Conservation (phyloP, 1,139 yeast species). For the Zygoascus hellenicus region DNA sequence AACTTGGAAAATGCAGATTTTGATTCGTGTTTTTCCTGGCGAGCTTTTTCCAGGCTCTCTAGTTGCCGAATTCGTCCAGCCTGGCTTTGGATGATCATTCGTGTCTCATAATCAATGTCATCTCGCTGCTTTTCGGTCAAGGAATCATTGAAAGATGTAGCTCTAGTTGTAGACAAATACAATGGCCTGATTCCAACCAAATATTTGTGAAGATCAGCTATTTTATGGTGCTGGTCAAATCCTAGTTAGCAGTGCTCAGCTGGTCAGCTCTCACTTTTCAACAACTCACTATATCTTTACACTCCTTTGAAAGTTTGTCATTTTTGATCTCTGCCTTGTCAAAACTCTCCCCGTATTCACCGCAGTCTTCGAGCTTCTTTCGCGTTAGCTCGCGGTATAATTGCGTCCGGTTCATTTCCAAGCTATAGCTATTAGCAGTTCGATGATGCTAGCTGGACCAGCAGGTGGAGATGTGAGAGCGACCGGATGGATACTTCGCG, state of each 20-base stretch:
- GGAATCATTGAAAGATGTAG: slow-evolving; percentile 16
- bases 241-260: neutral
- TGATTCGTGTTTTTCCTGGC: slow-evolving; percentile 18
- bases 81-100: slow-evolving; percentile 34
- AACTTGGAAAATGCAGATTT: slow-evolving; percentile 18
- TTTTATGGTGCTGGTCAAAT: slow-evolving; percentile 15
- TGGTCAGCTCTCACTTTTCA: neutral
- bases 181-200: slow-evolving; percentile 28
- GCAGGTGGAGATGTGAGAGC: no score
- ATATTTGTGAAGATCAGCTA: slow-evolving; percentile 22
- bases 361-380: slow-evolving; percentile 18
- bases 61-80: slow-evolving; percentile 32
- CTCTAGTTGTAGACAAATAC: slow-evolving; percentile 27
- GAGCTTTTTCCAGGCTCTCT: slow-evolving; percentile 31
- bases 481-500: no score
- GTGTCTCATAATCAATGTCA: slow-evolving; percentile 38
- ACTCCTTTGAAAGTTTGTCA: slow-evolving; percentile 26
- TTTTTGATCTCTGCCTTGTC: slow-evolving; percentile 11
- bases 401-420: slow-evolving; percentile 21
- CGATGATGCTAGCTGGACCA: no score
- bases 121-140: slow-evolving; percentile 38
- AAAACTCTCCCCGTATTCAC: slow-evolving; percentile 9
- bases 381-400: slow-evolving; percentile 24
- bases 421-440: no score
- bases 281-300: slow-evolving; percentile 24